These are phyloP conservation scores for Quercus tomentella DNA, from an alignment of 331 rosid genomes.

Conservation along the genomic window DNA sequence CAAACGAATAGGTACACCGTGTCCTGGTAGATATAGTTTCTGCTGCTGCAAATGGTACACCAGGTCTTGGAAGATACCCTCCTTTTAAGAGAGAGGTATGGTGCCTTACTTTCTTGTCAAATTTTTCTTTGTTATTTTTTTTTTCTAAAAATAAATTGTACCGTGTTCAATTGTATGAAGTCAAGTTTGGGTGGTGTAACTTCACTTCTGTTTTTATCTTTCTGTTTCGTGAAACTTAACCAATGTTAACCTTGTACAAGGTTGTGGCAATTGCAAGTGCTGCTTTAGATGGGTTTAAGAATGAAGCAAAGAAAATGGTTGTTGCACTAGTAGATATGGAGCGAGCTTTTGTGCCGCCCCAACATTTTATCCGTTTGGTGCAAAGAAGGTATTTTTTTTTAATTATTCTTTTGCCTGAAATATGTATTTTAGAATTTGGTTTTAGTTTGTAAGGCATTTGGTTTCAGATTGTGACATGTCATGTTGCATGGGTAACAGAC, in stretches of 20 bases:
- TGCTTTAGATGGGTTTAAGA: slow-evolving; percentile 83
- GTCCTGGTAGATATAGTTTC: slow-evolving; percentile 90
- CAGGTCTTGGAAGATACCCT: slow-evolving; percentile 98
- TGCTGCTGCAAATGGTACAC: slow-evolving; percentile 89
- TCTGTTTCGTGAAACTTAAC: not conserved
- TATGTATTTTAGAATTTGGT: not conserved
- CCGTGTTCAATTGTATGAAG: not conserved
- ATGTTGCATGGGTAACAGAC: not conserved
- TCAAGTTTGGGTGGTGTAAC: not conserved
- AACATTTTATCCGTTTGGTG: slow-evolving; percentile 93
- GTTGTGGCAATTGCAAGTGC: slow-evolving; percentile 85
- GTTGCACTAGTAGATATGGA: slow-evolving; percentile 98
- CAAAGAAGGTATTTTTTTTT: slow-evolving; percentile 79
- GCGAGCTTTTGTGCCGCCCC: slow-evolving; percentile 99
- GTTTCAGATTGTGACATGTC: not conserved
- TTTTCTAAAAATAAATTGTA: not conserved
- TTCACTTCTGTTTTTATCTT: not conserved
- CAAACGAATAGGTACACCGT: slow-evolving; percentile 67
- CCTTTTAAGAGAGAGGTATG: slow-evolving; percentile 97
- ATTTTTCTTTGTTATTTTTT: not conserved
- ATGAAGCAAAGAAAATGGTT: slow-evolving; percentile 93
- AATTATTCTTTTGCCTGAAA: not conserved
- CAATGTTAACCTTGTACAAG: slow-evolving; percentile 21
- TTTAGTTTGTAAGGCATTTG: too few relatives aligned
- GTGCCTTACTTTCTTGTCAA: not conserved